Conservation (phyloP, 768 basidiomycete species). For the Lactifluus rugatus region DNA sequence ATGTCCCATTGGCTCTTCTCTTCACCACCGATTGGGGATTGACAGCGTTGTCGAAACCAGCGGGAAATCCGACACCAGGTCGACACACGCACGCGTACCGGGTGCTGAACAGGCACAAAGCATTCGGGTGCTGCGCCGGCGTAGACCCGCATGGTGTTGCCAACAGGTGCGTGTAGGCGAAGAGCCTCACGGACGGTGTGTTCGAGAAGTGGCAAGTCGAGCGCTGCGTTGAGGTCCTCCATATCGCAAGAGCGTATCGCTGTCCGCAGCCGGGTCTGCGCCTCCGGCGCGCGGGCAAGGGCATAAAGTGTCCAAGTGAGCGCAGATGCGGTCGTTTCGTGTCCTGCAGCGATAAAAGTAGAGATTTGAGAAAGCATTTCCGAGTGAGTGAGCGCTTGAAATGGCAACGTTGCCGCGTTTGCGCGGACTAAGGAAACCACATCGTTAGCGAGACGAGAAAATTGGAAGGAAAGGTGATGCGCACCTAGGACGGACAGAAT, state of each 20-base stretch:
- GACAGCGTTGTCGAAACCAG: background rate
- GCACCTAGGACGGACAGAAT: constrained; percentile 19
- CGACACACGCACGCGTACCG: constrained; percentile 14
- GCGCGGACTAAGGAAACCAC: constrained; percentile 40
- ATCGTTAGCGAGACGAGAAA: background rate
- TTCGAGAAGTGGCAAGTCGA: constrained; percentile 47
- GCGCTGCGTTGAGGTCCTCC: constrained; percentile 18
- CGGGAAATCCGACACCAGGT: constrained; percentile 3
- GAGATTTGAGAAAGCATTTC: constrained; percentile 56
- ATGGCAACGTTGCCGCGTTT: constrained; percentile 38
- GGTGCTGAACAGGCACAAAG: constrained; percentile 38
- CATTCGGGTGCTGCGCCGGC: constrained; percentile 32
- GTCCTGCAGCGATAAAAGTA: constrained; percentile 54
- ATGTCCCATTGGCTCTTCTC: constrained; percentile 1
- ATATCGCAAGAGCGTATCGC: constrained; percentile 27
- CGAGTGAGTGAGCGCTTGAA: constrained; percentile 42
- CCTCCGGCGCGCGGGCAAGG: constrained; percentile 36
- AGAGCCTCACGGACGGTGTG: constrained; percentile 50
- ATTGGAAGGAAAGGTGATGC: background rate
- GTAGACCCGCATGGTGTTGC: constrained; percentile 49
- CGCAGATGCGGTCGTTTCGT: constrained; percentile 52
- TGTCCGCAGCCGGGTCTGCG: constrained; percentile 39
- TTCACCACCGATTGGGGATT: background rate
- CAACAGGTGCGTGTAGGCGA: constrained; percentile 46
- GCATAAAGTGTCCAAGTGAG: constrained; percentile 56